Conservation (phyloP, 1,284 basidiomycete species). For the Amylostereum areolatum region DNA sequence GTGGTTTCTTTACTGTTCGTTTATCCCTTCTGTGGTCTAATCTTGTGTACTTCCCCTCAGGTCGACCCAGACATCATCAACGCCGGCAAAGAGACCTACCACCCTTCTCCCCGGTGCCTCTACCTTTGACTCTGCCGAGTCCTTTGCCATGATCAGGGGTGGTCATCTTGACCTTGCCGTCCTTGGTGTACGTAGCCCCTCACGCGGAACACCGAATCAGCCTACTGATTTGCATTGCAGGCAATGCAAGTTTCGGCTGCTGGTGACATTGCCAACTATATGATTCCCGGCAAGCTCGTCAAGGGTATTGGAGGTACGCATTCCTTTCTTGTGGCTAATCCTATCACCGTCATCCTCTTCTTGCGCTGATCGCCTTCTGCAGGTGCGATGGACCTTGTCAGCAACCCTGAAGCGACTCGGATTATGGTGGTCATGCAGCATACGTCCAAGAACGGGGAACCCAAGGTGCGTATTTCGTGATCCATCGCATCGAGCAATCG, state of each 20-base stretch:
- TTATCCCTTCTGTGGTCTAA: no score
- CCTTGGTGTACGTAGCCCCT: slow-evolving; percentile 49
- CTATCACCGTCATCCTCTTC: not conserved
- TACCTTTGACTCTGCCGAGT: slow-evolving; percentile 84
- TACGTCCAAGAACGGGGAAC: slow-evolving; percentile 81
- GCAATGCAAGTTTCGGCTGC: slow-evolving; percentile 91
- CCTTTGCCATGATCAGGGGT: slow-evolving; percentile 92
- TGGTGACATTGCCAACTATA: slow-evolving; percentile 94
- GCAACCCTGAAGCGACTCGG: slow-evolving; percentile 87
- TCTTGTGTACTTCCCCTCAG: no score
- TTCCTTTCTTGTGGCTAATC: not conserved
- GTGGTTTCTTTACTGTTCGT: no score
- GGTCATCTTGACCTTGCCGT: slow-evolving; percentile 93
- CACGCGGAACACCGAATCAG: not conserved
- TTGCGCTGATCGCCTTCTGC: no score
- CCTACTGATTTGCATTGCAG: slow-evolving; percentile 29
- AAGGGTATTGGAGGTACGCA: slow-evolving; percentile 55
- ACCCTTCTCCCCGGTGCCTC: slow-evolving; percentile 88
- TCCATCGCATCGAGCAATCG: no score
- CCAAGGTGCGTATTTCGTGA: no score
- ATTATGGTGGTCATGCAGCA: slow-evolving; percentile 89
- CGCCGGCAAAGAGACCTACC: slow-evolving; percentile 92
- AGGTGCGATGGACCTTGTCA: slow-evolving; percentile 94
- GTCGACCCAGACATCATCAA: slow-evolving; percentile 86
- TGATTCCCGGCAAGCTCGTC: slow-evolving; percentile 92